A percentile compares a stretch with the other conserved stretches of the same genome.
phyloP scores from a whole-genome alignment of 2,329 filamentous ascomycete species.

The Leptographium lundbergii region DNA sequence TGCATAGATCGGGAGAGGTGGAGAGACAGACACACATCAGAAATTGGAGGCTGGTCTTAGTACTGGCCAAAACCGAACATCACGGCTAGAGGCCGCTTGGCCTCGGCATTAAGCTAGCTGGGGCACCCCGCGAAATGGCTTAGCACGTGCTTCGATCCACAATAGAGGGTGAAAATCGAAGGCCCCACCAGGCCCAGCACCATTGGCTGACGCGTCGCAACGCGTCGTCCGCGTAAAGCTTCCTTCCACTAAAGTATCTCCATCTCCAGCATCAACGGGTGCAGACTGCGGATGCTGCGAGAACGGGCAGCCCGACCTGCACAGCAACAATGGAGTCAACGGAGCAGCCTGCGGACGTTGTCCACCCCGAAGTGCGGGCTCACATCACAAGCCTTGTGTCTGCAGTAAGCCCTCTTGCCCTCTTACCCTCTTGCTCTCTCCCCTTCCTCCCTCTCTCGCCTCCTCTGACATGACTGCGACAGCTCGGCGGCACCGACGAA shows the following conservation, averaged over 20 bases:
- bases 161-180: neutral
- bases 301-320: neutral
- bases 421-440: neutral
- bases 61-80: neutral
- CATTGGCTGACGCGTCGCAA: neutral
- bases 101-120: neutral
- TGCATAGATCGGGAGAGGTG: neutral
- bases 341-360: conserved; percentile 43
- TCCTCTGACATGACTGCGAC: conserved; percentile 7
- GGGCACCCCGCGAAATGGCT: neutral
- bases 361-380: conserved; percentile 86
- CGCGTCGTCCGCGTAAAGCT: conserved; percentile 1
- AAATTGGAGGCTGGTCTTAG: neutral
- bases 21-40: neutral
- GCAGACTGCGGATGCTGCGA: neutral
- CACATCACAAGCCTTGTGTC: conserved; percentile 90
- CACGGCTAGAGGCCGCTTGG: neutral
- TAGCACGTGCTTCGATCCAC: neutral
- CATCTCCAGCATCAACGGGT: neutral
- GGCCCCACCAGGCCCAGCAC: neutral
- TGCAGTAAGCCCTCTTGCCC: conserved; percentile 53
- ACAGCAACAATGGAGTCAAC: conserved; percentile 35
- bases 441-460: conserved; percentile 9
- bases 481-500: conserved; percentile 79
- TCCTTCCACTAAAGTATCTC: neutral